These are phyloP conservation scores for Didymella arachidicola DNA, from an alignment of 2,329 filamentous ascomycete genomes.

Conservation along the genomic window DNA sequence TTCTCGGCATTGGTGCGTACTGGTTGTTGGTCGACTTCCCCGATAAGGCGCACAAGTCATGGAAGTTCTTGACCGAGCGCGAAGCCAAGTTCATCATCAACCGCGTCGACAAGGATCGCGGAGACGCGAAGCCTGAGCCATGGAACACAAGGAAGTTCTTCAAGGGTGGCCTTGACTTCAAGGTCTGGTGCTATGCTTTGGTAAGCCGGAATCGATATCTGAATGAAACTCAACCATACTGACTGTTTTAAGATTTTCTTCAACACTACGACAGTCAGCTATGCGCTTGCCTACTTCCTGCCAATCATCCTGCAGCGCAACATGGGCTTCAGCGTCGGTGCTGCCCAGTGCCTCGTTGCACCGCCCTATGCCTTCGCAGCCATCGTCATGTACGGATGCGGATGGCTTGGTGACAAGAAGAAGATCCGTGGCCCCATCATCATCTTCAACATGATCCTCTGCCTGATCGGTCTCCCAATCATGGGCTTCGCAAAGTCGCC, in stretches of 20 bases:
- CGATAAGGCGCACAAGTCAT: constrained; percentile 52
- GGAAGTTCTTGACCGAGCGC: constrained; percentile 55
- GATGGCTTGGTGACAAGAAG: constrained; percentile 72
- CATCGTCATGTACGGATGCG: constrained; percentile 59
- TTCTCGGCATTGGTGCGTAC: constrained; percentile 52
- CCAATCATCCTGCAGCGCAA: constrained; percentile 72
- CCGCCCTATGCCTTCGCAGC: constrained; percentile 49
- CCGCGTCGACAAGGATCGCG: constrained; percentile 61
- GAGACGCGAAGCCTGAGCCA: constrained; percentile 58
- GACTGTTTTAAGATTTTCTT: constrained; percentile 55
- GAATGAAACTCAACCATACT: constrained; percentile 9
- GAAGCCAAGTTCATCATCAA: constrained; percentile 61
- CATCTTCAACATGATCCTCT: constrained; percentile 69
- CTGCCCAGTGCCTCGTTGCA: constrained; percentile 74
- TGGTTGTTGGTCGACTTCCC: constrained; percentile 58
- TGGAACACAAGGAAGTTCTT: constrained; percentile 60
- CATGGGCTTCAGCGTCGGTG: constrained; percentile 70
- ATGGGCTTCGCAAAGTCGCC: constrained; percentile 70
- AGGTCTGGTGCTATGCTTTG: constrained; percentile 63
- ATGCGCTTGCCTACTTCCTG: constrained; percentile 80
- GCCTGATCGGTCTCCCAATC: constrained; percentile 73
- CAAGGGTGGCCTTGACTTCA: constrained; percentile 57
- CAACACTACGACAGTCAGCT: constrained; percentile 74
- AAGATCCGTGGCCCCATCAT: constrained; percentile 72
- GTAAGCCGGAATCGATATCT: constrained; percentile 21